These are phyloP conservation scores for Leccinellum rugosiceps DNA, from an alignment of 768 basidiomycete species.

Conservation along the genomic window DNA sequence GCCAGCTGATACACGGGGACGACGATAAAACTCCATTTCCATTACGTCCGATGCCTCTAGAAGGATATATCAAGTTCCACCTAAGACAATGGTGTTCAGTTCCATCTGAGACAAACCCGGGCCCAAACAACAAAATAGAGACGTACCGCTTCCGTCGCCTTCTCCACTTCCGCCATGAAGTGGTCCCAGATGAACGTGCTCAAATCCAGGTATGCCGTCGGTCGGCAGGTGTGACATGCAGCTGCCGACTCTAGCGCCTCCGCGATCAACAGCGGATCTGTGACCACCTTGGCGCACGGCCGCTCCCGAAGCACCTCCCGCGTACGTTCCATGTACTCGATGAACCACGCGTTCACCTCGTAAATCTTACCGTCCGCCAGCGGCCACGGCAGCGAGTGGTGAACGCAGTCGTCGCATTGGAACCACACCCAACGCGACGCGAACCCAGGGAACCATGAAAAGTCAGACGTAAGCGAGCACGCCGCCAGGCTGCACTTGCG, in stretches of 20 bases:
- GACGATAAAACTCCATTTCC: constrained; percentile 1
- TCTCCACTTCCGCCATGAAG: constrained; percentile 29
- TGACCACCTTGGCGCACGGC: constrained; percentile 30
- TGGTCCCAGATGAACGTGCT: constrained; percentile 32
- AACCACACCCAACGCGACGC: constrained; percentile 38
- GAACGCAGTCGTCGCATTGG: constrained; percentile 37
- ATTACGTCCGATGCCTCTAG: constrained; percentile 7
- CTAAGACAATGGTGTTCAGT: constrained; percentile 14
- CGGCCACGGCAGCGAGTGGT: constrained; percentile 33
- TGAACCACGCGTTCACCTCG: constrained; percentile 34
- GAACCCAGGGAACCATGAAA: constrained; percentile 36
- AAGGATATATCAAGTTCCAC: constrained; percentile 33
- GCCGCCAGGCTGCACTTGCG: constrained; percentile 31
- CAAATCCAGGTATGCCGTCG: constrained; percentile 30
- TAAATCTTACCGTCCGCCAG: constrained; percentile 35
- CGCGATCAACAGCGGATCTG: constrained; percentile 29
- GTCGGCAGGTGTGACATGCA: constrained; percentile 29
- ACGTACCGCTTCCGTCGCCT: constrained; percentile 27
- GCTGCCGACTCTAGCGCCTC: constrained; percentile 30
- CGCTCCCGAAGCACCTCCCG: constrained; percentile 29
- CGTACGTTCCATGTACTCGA: constrained; percentile 34
- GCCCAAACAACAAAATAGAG: background rate
- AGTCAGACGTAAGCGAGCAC: constrained; percentile 32
- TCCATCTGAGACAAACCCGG: background rate
- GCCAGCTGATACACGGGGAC: constrained; percentile 4